Evolutionary conservation across 768 basidiomycete genomes (phyloP), one percentile per base, ranked within the genome.

Genomic region (Lentinula edodes): DNA sequence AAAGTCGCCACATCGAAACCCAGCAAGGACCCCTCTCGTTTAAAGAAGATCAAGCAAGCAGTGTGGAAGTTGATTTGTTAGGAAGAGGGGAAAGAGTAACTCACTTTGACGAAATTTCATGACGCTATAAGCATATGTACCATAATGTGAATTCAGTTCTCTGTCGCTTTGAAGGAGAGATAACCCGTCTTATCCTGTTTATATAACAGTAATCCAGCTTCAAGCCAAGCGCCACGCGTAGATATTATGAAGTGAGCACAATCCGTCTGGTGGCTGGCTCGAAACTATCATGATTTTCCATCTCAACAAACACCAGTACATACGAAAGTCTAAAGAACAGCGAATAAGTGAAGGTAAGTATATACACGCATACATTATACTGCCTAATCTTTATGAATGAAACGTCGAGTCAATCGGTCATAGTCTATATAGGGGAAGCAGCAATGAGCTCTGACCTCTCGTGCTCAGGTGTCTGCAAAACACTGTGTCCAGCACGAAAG

Each of bases 401-500:
- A 18, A 54, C 18, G 10, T 18, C 36, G 18, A 20, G 12, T 28
- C 46, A 48, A 48, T 48, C 12, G 18, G 5, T 48, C 12, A 48
- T 12, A 51, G 53, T 12, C 36, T 54, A 54, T 54, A 54, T 20
- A 18, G 53, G 53, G n/a, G 53, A 20, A 36, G 53, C 53, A 39
- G 38, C 53, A 54, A 54, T 54, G 18, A 54, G 36, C n/a, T 58
- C 56, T 13, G 56, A 34, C 45, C 56, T 43, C 45, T 60, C 58
- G 32, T 52, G 38, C 6, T 52, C 58, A 32, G 58, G 58, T n/a
- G 58, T 60, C 2, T n/a, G 36, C 32, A 51, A 13, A 9, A 52
- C 46, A 12, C 15, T 36, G 42, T 61, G 60, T 10, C 60, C 60
- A 52, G 60, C 41, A 20, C 60, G 60, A 35, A 61, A 42, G 15